phyloP scores from a whole-genome alignment of 768 basidiomycete species.

The Rhodocollybia butyracea region DNA sequence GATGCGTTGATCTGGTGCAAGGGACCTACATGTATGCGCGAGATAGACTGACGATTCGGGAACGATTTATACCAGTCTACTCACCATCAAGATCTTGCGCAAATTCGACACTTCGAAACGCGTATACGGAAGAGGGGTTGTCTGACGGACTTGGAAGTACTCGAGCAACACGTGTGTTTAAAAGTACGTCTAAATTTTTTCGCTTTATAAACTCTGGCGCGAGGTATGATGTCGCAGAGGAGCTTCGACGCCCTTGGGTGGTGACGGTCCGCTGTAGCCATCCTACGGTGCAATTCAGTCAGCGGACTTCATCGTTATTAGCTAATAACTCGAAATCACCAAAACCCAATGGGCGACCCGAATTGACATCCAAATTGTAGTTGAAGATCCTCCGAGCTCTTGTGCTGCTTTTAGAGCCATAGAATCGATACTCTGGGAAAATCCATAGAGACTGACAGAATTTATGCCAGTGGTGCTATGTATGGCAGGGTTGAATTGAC shows the following conservation, averaged over 20 bases:
- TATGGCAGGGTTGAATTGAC: slow-evolving; percentile 32
- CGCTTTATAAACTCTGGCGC: neutral
- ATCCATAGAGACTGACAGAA: slow-evolving; percentile 29
- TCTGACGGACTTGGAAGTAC: neutral
- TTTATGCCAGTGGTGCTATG: slow-evolving; percentile 33
- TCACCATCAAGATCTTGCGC: neutral
- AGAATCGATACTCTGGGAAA: slow-evolving; percentile 25
- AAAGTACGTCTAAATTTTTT: slow-evolving; percentile 2
- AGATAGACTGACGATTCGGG: neutral
- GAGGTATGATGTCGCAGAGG: slow-evolving; percentile 25
- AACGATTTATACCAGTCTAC: no score
- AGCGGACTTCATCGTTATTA: neutral
- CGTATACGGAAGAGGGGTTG: neutral
- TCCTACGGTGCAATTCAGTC: slow-evolving; percentile 11
- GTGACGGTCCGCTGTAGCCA: slow-evolving; percentile 22
- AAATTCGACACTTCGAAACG: slow-evolving; percentile 7
- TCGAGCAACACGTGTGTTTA: neutral
- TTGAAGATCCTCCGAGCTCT: slow-evolving; percentile 28
- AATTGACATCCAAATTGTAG: slow-evolving; percentile 33
- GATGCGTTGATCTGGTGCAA: slow-evolving; percentile 7
- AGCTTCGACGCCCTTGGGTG: slow-evolving; percentile 16
- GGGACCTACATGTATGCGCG: neutral
- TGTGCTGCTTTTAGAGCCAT: slow-evolving; percentile 27
- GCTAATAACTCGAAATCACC: slow-evolving; percentile 16
- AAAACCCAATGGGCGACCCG: slow-evolving; percentile 29